Evolutionary conservation across 2,329 filamentous ascomycete species (phyloP), one percentile per base, ranked within the genome.

Genomic region (Pseudogymnoascus sp.): DNA sequence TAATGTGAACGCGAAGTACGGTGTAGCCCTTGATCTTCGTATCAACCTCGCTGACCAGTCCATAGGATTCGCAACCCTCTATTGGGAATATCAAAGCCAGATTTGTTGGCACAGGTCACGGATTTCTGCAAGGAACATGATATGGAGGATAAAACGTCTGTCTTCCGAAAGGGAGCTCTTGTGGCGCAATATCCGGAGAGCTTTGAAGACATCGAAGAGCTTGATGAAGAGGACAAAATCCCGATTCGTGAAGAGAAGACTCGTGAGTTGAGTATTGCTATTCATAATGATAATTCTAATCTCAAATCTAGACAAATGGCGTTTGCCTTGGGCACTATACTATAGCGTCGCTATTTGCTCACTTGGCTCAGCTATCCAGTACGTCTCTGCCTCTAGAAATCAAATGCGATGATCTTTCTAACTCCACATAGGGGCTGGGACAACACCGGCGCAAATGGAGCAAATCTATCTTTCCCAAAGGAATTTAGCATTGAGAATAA

Each of bases 291-390:
- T 13, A 45, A 79, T 93, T 19, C 78, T 77, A 48, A 78, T 85
- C 64, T 87, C 90, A 73, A 77, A 81, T 45, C 77, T 82, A 31
- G 85, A 90, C 79, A 87, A 86, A 70, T 90, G 87, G 84, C 79
- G 82, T 66, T 79, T 86, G 36, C 85, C 87, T 0, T 78, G 72
- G 71, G 80, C 81, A 63, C 77, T 90, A 6, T 86, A 85, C 75
- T 79, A 87, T 68, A 88, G 86, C 39, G 86, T 90, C 68, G 77
- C 81, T 10, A 83, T 85, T 16, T 88, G 85, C 73, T 88, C 86
- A 63, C 82, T 89, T 60, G 86, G 85, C 51, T 86, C 86, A n/a
- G 85, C 85, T 16, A 84, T 88, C 10, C 83, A 85, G 70, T 45
- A 45, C 16, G 41, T 45, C 16, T 21, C 16, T 45, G 19, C 19